Base-by-base conservation (phyloP, 78 protist genomes). In the Dictyostelium brefeldianum region DNA sequence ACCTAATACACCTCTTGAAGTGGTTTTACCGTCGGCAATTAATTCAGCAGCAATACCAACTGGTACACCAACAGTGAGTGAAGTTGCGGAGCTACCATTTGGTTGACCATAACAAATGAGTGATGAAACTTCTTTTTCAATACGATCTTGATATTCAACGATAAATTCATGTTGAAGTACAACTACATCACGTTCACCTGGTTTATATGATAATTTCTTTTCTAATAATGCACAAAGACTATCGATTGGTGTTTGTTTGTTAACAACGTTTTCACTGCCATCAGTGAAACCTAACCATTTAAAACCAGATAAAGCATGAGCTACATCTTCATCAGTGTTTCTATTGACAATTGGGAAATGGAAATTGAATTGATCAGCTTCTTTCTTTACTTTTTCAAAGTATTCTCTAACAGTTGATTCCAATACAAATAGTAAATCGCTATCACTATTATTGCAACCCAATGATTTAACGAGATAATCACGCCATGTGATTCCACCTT, bases 11-110 rank as follows among this genome's bases (percentile, higher is more conserved):
- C 97, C 97, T 36, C 43, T 41, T 1, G 74, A 6, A 8, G 29
- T 80, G 9, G 91, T 27, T 69, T 36, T 46, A 22, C 75, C 89
- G 31, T 95, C 93, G 29, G 95, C 29, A 29, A 95, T 79, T 8
- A 97, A 81, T 43, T 94, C 94, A 5, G 97, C 78, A 5, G 96
- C 95, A 18, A 95, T 94, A 73, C 94, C 97, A 27, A 92, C 96
- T 17, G 98, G 98, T 12, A 95, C 56, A 54, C 97, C 98, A 20
- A 97, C 98, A 31, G 97, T 95, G 80, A 80, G 82, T 22, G 96
- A 92, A 47, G 94, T 97, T 11, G 94, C 97, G 20, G 93, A 65
- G 10, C 71, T 41, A 51, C 84, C 87, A 78, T 56, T 57, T 36
- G 46, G 70, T 22, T 57, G 14, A 53, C 95, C 95, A 47, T 48